Evolutionary conservation across 2,329 filamentous ascomycete species (phyloP).

Genomic region (Blumeria hordei): DNA sequence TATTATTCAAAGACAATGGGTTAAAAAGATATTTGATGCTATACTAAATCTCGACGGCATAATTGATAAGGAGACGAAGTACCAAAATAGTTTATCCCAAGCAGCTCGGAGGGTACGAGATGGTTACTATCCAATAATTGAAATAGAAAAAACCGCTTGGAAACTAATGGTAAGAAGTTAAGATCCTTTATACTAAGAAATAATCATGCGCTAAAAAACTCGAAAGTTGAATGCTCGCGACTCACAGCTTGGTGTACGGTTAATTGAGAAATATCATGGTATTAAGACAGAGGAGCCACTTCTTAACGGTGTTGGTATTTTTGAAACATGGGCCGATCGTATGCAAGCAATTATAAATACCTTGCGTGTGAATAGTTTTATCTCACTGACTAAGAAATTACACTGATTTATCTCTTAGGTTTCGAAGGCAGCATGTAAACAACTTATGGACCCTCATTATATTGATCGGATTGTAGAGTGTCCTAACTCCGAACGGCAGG

Average conservation of each 20-base stretch:
- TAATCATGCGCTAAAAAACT: neutral
- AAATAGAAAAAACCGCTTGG: constrained; percentile 2
- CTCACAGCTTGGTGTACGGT: neutral
- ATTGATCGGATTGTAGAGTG: constrained; percentile 8
- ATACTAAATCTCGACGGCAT: constrained; percentile 1
- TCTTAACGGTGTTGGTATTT: neutral
- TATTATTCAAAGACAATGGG: neutral
- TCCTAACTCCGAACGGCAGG: constrained; percentile 7
- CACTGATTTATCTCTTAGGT: constrained; percentile 3
- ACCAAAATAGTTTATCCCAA: constrained; percentile 1
- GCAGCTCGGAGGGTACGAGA: constrained; percentile 1
- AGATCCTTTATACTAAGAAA: neutral
- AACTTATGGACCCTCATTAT: constrained; percentile 8
- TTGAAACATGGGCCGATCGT: neutral
- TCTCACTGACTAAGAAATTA: neutral
- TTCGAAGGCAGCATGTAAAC: constrained; percentile 11
- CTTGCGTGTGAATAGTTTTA: neutral
- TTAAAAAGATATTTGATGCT: constrained; percentile 2
- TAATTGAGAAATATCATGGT: constrained; percentile 1
- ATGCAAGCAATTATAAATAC: constrained; percentile 2
- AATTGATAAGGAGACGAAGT: constrained; percentile 1
- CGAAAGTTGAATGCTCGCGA: neutral
- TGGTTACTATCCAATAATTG: constrained; percentile 1
- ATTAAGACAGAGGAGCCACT: neutral
- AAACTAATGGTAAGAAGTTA: neutral